A percentile compares a stretch with the other conserved stretches of the same genome.
These are phyloP conservation scores for Gnomoniopsis sp. DNA, from an alignment of 2,329 filamentous ascomycete genomes.

Conservation along the genomic window DNA sequence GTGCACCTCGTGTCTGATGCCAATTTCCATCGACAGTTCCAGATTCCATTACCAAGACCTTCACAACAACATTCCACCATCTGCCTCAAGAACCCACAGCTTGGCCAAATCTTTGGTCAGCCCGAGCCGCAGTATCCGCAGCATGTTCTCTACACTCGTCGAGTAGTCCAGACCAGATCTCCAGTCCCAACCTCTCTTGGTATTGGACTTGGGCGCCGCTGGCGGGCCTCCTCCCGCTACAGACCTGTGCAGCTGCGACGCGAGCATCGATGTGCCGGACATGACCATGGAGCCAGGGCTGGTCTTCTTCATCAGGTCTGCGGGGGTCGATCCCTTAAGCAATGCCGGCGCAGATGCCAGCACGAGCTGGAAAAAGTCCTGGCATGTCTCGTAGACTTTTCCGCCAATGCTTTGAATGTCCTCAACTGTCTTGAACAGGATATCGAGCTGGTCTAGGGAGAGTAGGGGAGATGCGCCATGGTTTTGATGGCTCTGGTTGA, in stretches of 20 bases:
- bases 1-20: background rate
- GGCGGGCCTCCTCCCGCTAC: slow-evolving; percentile 42
- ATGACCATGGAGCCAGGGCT: slow-evolving; percentile 61
- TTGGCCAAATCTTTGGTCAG: slow-evolving; percentile 71
- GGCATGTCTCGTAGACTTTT: slow-evolving; percentile 69
- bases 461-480: slow-evolving; percentile 46
- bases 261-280: slow-evolving; percentile 70
- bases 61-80: slow-evolving; percentile 29
- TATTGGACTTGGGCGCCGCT: slow-evolving; percentile 53
- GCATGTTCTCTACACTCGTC: slow-evolving; percentile 64
- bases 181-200: slow-evolving; percentile 80
- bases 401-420: slow-evolving; percentile 72
- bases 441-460: slow-evolving; percentile 68
- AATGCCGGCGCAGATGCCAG: slow-evolving; percentile 64
- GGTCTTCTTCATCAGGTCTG: slow-evolving; percentile 61
- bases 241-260: slow-evolving; percentile 58
- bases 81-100: slow-evolving; percentile 66
- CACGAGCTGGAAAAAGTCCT: slow-evolving; percentile 75
- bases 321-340: slow-evolving; percentile 58
- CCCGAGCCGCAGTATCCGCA: slow-evolving; percentile 68
- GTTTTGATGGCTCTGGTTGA: slow-evolving; percentile 46
- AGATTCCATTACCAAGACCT: background rate
- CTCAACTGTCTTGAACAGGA: slow-evolving; percentile 72
- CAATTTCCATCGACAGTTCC: background rate
- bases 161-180: slow-evolving; percentile 52